Conservation (phyloP, 768 basidiomycete species). For the Gelatoporia subvermispora region DNA sequence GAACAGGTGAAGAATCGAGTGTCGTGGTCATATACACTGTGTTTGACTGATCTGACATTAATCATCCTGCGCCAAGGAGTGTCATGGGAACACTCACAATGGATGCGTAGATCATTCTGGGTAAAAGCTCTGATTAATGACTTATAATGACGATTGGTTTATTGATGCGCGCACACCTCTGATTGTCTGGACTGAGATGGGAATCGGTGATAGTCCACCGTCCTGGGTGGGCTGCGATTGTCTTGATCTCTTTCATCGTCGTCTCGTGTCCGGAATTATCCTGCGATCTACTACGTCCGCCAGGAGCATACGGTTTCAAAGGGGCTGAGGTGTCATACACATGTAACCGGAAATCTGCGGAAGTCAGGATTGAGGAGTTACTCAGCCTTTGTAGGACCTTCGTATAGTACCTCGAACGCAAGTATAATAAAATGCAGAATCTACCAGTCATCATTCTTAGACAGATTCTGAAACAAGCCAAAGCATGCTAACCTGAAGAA, state of each 20-base stretch:
- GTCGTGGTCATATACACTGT: conserved; percentile 74
- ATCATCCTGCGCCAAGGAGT: not conserved
- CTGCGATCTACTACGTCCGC: not conserved
- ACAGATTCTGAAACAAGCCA: not conserved
- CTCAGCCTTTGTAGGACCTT: not conserved
- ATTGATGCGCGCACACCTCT: conserved; percentile 46
- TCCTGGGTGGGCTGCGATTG: conserved; percentile 70
- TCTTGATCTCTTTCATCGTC: conserved; percentile 49
- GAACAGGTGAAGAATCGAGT: conserved; percentile 52
- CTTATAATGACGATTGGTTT: no score
- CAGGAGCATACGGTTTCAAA: conserved; percentile 5
- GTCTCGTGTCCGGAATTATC: conserved; percentile 40
- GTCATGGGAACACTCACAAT: conserved; percentile 47
- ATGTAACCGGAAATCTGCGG: conserved; percentile 79
- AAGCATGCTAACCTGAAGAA: conserved; percentile 49
- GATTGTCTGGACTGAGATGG: conserved; percentile 84
- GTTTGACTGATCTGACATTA: conserved; percentile 44
- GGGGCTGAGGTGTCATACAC: conserved; percentile 73
- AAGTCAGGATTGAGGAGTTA: conserved; percentile 1
- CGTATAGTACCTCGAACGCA: conserved; percentile 70
- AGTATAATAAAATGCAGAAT: conserved; percentile 91
- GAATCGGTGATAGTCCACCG: conserved; percentile 96
- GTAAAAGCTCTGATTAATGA: not conserved
- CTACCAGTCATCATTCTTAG: conserved; percentile 30
- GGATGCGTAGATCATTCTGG: conserved; percentile 88